Base-by-base conservation (phyloP, 441 rosid genomes). In the Bocquillonia castaneifolia region DNA sequence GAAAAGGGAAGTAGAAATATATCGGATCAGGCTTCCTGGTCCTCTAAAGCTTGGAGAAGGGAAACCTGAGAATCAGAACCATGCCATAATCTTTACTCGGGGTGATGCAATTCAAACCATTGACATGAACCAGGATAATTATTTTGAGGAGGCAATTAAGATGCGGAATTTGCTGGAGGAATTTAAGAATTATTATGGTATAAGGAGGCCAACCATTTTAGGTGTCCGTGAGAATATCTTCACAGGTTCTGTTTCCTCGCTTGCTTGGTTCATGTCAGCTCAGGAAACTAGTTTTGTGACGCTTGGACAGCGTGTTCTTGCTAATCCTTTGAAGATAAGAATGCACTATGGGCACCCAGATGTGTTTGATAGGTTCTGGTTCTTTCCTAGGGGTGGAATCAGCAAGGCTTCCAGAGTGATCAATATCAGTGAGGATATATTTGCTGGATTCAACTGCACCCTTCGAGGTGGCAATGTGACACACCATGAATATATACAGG, bases 261-360 rank as follows among this genome's bases (percentile, higher is more conserved):
- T 92, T 7, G 96, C 97, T 26, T 82, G 91, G 92, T 92, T 91
- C 80, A 88, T 91, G 97, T 91, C 97, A 65, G 83, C 90, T 28
- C 90, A 91, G 76, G 97, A 91, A 73, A 86, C 86, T 17, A 89
- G 93, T 72, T 91, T 91, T 67, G 97, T 91, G 67, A 91, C 97
- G 10, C 77, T 87, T 26, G 96, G 97, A 61, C 97, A 91, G 78
- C 93, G 97, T 60, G 97, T 91, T 56, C 82, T 91, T 18, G 97
- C 97, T 12, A 87, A 91, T 61, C 97, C 93, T 31, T 75, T 91
- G 71, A 91, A 91, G 74, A 80, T 91, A 37, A 82, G 98, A 48
- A 90, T 92, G 98, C 98, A 92, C 72, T 90, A 92, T 48, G 98
- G 98, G 64, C 98, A 92, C 67, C 98, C 96, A 0, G 98, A 92